phyloP scores from a whole-genome alignment of 306 rosid species.

The Vicia sativa region DNA sequence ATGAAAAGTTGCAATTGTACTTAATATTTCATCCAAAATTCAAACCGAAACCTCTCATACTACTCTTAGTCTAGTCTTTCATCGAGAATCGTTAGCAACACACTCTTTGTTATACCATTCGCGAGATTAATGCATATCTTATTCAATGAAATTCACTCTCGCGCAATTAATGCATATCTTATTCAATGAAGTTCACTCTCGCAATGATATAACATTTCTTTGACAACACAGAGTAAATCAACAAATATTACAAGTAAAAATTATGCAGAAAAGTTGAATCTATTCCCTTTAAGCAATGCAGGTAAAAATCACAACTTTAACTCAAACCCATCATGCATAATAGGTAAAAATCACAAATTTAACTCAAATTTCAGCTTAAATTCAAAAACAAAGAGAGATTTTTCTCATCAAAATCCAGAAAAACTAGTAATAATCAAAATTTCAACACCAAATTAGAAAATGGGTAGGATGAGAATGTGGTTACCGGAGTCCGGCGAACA shows the following conservation, averaged over 20 bases:
- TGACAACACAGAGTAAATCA: conserved; percentile 1
- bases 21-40: background rate
- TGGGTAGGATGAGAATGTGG: background rate
- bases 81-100: conserved; percentile 5
- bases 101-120: background rate
- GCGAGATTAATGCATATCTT: background rate
- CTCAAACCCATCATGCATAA: conserved; percentile 37
- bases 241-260: conserved; percentile 2
- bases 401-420: conserved; percentile 25
- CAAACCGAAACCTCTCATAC: conserved; percentile 18
- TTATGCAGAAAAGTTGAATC: background rate
- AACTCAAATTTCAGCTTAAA: conserved; percentile 16
- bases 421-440: background rate
- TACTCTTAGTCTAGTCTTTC: conserved; percentile 3
- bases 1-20: background rate
- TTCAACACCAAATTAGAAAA: background rate
- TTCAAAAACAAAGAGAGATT: background rate
- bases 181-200: no score
- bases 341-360: conserved; percentile 21
- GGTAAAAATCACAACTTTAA: conserved; percentile 6
- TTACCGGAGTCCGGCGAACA: conserved; percentile 63
- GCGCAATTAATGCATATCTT: no score
- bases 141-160: background rate
- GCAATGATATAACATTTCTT: background rate
- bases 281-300: background rate